Evolutionary conservation across 306 rosid genomes (phyloP).

Genomic region (Vachellia pachyceras): DNA sequence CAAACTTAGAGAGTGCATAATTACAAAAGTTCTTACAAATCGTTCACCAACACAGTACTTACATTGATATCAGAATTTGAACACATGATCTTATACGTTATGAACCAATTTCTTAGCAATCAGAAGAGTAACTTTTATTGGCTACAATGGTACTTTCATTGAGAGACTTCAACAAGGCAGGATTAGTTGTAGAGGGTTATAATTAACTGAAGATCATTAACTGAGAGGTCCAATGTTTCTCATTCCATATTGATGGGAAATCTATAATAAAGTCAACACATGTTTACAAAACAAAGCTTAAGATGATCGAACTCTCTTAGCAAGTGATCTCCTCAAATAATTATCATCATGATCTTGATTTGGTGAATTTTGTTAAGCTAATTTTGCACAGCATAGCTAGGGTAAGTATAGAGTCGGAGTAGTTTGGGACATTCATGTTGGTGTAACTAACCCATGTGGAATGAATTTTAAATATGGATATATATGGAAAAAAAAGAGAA

Average conservation of each 20-base stretch:
- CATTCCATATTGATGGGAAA: background rate
- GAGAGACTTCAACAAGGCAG: too few species aligned
- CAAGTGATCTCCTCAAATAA: background rate
- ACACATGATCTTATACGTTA: too few species aligned
- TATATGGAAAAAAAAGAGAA: background rate
- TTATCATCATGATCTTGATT: background rate
- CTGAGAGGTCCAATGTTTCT: background rate
- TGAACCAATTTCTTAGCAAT: too few species aligned
- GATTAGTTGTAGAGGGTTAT: too few species aligned
- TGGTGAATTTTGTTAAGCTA: constrained; percentile 13
- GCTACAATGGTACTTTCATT: too few species aligned
- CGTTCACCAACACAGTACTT: too few species aligned
- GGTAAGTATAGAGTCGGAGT: background rate
- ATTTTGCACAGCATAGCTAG: background rate
- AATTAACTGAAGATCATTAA: too few species aligned
- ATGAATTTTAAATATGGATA: background rate
- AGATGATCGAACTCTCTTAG: background rate
- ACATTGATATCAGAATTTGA: too few species aligned
- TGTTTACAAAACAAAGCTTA: background rate
- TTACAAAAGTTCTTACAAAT: too few species aligned
- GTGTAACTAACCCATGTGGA: constrained; percentile 37
- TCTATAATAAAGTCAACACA: background rate
- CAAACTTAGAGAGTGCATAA: too few species aligned
- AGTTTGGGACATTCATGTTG: constrained; percentile 5
- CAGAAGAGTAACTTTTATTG: too few species aligned